Evolutionary conservation across 257 asterid genomes (phyloP).

Genomic region (Echium plantagineum): DNA sequence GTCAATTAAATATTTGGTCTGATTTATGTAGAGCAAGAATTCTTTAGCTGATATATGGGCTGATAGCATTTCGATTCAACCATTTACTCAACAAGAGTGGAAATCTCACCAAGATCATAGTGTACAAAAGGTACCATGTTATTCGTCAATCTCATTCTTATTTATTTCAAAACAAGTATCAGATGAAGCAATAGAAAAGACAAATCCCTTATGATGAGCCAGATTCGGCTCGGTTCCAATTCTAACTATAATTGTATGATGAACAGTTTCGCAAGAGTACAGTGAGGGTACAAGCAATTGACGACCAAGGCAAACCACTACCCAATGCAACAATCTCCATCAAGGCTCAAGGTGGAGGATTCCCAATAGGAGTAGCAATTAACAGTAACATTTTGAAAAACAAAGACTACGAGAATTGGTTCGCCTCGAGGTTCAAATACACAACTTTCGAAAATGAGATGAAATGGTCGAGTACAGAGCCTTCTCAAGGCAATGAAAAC

Average conservation of each 20-base stretch:
- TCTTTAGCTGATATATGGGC: constrained; percentile 35
- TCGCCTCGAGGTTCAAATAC: constrained; percentile 35
- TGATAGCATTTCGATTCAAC: constrained; percentile 53
- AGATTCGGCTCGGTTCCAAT: no score
- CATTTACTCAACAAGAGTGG: constrained; percentile 51
- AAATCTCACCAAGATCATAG: constrained; percentile 34
- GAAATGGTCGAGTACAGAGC: constrained; percentile 51
- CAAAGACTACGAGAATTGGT: constrained; percentile 51
- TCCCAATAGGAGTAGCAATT: constrained; percentile 45
- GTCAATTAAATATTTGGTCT: background rate
- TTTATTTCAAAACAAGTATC: no score
- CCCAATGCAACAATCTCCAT: constrained; percentile 41
- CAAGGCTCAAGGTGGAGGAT: constrained; percentile 2
- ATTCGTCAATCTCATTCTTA: background rate
- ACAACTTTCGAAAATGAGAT: constrained; percentile 61
- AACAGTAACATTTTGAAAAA: constrained; percentile 36
- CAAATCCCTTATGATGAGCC: no score
- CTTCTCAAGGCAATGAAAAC: constrained; percentile 17
- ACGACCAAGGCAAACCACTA: constrained; percentile 31
- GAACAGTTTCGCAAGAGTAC: constrained; percentile 42
- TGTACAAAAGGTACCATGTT: constrained; percentile 31
- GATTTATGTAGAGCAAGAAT: constrained; percentile 24
- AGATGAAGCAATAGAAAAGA: no score
- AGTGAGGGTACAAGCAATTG: constrained; percentile 44
- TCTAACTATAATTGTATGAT: background rate